Evolutionary conservation across 352 stramenopile species (phyloP).

Genomic region (Phytophthora rubi): DNA sequence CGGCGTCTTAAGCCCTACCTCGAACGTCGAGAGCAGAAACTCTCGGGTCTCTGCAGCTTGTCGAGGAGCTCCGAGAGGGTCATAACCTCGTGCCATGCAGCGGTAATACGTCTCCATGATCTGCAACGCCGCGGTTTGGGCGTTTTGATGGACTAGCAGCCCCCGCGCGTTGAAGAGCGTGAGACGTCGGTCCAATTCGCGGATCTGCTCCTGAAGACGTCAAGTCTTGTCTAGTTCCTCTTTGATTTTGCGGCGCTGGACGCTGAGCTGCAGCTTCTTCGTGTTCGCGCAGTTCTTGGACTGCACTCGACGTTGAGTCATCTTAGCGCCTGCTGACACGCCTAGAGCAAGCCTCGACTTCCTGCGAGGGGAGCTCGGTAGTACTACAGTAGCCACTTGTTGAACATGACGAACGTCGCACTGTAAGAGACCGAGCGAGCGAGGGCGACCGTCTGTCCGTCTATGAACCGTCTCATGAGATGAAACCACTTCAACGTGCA

Average conservation of each 20-base stretch:
- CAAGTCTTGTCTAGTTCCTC: neutral
- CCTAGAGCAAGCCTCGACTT: neutral
- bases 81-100: slow-evolving; percentile 36
- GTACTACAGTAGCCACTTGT: neutral
- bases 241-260: neutral
- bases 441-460: neutral
- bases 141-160: slow-evolving; percentile 16
- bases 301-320: neutral
- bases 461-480: neutral
- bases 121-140: slow-evolving; percentile 31
- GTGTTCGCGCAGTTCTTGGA: slow-evolving; percentile 11
- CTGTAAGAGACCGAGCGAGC: neutral
- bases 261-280: slow-evolving; percentile 1
- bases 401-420: neutral
- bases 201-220: slow-evolving; percentile 11
- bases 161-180: slow-evolving; percentile 1
- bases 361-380: neutral
- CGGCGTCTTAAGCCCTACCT: slow-evolving; percentile 32
- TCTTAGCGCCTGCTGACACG: neutral
- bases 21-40: slow-evolving; percentile 38
- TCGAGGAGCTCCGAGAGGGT: slow-evolving; percentile 6
- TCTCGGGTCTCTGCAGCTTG: slow-evolving; percentile 4
- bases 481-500: neutral
- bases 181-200: slow-evolving; percentile 10
- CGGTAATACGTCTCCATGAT: slow-evolving; percentile 45